Percentiles rank a stretch among this genome's conserved stretches.
phyloP scores from a whole-genome alignment of 768 basidiomycete species.

The Coprinopsis cinerea region DNA sequence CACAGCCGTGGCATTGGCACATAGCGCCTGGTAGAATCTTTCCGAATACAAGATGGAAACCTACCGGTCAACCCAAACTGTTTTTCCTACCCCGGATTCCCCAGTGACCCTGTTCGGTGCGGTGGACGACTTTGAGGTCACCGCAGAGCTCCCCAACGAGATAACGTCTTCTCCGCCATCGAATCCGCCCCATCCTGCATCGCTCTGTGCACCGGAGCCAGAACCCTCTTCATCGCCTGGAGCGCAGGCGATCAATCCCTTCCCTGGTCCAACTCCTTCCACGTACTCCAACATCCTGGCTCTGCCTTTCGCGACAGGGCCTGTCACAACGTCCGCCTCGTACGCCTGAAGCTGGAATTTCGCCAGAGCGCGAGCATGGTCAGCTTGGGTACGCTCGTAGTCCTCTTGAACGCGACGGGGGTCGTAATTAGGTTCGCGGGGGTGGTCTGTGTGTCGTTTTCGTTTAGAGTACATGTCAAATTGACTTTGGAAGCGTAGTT shows the following conservation, averaged over 20 bases:
- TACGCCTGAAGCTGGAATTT: constrained; percentile 58
- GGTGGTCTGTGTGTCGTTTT: too few species aligned
- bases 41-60: constrained; percentile 27
- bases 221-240: too few species aligned
- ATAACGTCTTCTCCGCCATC: constrained; percentile 21
- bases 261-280: constrained; percentile 15
- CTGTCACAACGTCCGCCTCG: constrained; percentile 67
- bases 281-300: constrained; percentile 32
- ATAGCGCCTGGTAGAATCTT: neutral
- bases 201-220: too few species aligned
- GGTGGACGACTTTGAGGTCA: neutral
- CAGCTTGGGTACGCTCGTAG: constrained; percentile 1
- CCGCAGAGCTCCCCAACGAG: constrained; percentile 1
- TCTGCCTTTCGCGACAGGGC: constrained; percentile 36
- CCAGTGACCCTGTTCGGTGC: neutral
- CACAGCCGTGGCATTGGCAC: constrained; percentile 1
- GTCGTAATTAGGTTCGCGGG: too few species aligned
- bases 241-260: constrained; percentile 28
- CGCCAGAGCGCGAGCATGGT: constrained; percentile 1
- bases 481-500: too few species aligned
- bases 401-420: too few species aligned
- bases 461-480: too few species aligned
- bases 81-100: constrained; percentile 14
- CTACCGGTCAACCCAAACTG: constrained; percentile 82
- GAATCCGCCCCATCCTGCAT: constrained; percentile 9